phyloP scores from a whole-genome alignment of 345 rosid genomes.

The Aethionema arabicum region DNA sequence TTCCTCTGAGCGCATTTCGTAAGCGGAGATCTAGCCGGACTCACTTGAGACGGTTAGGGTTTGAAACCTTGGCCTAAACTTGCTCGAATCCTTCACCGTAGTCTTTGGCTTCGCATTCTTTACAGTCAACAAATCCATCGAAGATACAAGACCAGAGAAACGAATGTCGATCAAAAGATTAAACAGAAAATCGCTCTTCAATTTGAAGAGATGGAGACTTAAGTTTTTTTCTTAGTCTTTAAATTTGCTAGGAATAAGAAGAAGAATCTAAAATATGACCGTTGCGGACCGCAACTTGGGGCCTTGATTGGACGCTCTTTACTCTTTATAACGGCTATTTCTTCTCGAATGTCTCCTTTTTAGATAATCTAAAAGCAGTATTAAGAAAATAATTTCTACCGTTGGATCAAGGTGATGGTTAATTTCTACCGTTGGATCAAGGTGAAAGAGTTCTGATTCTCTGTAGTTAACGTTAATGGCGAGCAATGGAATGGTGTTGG shows the following conservation, averaged over 20 bases:
- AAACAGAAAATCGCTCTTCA: not conserved
- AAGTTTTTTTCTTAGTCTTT: not conserved
- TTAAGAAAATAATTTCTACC: conserved; percentile 37
- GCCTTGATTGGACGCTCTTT: conserved; percentile 58
- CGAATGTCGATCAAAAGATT: conserved; percentile 3
- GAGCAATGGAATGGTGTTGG: conserved; percentile 33
- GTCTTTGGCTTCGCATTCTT: conserved; percentile 49
- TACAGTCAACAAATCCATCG: conserved; percentile 48
- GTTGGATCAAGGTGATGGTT: conserved; percentile 39
- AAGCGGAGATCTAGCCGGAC: conserved; percentile 52
- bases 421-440: too few species aligned
- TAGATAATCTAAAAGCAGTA: too few species aligned
- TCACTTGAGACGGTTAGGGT: conserved; percentile 62
- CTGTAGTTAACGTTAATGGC: conserved; percentile 35
- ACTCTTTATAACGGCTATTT: conserved; percentile 96
- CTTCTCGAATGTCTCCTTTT: too few species aligned
- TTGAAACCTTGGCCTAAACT: conserved; percentile 39
- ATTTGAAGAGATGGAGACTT: conserved; percentile 1
- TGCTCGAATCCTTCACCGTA: conserved; percentile 57
- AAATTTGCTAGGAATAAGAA: conserved; percentile 22
- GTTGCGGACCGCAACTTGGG: too few species aligned
- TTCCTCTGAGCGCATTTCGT: conserved; percentile 36
- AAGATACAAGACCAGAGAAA: not conserved
- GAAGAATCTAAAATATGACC: conserved; percentile 35
- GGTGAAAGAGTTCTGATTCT: conserved; percentile 14